A percentile compares a stretch with the other conserved stretches of the same genome.
Evolutionary conservation across 2,329 filamentous ascomycete genomes (phyloP).

Genomic region (Neonectria ditissima): DNA sequence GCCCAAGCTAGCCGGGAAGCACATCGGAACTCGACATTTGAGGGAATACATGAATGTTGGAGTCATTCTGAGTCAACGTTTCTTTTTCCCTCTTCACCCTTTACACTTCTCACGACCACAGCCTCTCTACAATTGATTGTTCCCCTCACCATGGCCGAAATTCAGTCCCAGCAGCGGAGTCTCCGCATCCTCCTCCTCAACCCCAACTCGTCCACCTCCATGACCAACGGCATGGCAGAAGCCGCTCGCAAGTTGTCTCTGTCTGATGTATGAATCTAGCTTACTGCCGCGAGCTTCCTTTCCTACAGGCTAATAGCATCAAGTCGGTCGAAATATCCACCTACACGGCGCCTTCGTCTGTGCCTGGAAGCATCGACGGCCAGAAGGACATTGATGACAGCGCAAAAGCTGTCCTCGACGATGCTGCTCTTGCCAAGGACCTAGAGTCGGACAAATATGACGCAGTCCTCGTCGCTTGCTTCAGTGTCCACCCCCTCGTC

Average conservation of each 20-base stretch:
- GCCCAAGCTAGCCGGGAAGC: constrained; percentile 4
- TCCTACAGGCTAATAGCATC: constrained; percentile 32
- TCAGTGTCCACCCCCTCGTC: constrained; percentile 85
- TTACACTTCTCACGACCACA: neutral
- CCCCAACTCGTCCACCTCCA: constrained; percentile 79
- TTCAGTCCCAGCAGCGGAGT: constrained; percentile 30
- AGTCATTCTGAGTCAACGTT: neutral
- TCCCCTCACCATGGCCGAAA: constrained; percentile 37
- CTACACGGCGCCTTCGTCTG: constrained; percentile 72
- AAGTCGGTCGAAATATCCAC: constrained; percentile 63
- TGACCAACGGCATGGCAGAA: constrained; percentile 74
- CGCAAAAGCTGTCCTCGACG: constrained; percentile 69
- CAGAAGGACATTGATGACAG: constrained; percentile 75
- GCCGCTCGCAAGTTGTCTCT: constrained; percentile 58
- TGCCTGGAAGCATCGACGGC: constrained; percentile 83
- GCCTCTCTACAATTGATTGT: neutral
- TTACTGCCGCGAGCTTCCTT: neutral
- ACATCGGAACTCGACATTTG: constrained; percentile 2
- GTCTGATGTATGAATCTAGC: constrained; percentile 37
- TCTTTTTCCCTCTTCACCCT: neutral
- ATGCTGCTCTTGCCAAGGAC: constrained; percentile 57
- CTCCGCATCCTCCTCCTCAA: constrained; percentile 76
- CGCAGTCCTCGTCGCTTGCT: constrained; percentile 89
- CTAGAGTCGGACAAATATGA: constrained; percentile 65
- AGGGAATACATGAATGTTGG: constrained; percentile 2